Evolutionary conservation across 805 yeast genomes (phyloP), one percentile per base, ranked within the genome.

Genomic region (Candida patagonica): DNA sequence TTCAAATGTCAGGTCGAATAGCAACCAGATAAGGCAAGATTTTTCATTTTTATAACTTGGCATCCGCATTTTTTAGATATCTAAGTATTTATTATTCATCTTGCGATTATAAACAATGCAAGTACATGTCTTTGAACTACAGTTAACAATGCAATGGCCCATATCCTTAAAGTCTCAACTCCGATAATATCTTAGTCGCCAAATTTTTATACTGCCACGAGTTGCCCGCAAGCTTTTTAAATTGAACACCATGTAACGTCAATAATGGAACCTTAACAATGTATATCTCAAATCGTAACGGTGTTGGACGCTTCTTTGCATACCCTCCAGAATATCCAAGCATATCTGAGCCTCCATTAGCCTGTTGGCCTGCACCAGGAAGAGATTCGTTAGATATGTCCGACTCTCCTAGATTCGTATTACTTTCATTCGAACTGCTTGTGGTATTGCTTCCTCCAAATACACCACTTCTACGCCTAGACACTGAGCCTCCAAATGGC

Each of bases 141-240:
- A 24, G 10, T 8, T 24, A 17, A n/a, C n/a, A n/a, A n/a, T n/a
- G n/a, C n/a, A n/a, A n/a, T n/a, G n/a, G n/a, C n/a, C n/a, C n/a
- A n/a, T n/a, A n/a, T n/a, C n/a, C 16, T 60, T 57, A 82, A 47
- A 83, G 63, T 46, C 80, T 78, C 57, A 84, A 67, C 49, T 81
- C 82, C 44, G 71, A 70, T 60, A 88, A 71, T 37, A 88, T 81
- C 57, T 79, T 85, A 40, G 89, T 78, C 1, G 96, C 96, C 55
- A 88, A 67, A 7, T 87, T 79, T 66, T 89, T 88, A 63, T 88
- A 88, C 63, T 81, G 75, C 96, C 96, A 88, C 1, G 95, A 85
- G 58, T 89, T 87, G 54, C 97, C 97, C 42, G 83, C 72, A 23
- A 88, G 71, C 58, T 88, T 88, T 69, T 89, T 89, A 67, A 88